These are phyloP conservation scores for Suillus tomentosus DNA, from an alignment of 768 basidiomycete species.

Conservation along the genomic window DNA sequence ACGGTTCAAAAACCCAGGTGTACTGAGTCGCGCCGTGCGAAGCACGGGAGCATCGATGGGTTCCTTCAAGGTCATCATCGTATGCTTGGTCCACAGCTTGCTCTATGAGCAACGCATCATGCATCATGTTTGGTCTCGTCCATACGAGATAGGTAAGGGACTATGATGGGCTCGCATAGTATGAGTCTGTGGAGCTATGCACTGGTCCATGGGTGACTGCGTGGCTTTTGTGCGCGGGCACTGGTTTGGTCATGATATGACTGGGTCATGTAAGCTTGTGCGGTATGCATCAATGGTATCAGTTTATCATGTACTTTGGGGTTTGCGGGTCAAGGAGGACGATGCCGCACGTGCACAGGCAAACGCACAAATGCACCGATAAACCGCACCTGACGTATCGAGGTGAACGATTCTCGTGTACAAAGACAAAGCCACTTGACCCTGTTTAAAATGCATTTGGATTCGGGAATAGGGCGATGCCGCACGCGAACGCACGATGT, in stretches of 20 bases:
- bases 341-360: background rate
- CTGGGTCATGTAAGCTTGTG: background rate
- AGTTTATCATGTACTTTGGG: background rate
- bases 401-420: conserved; percentile 9
- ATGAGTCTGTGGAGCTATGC: background rate
- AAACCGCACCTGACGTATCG: background rate
- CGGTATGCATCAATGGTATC: background rate
- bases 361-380: conserved; percentile 10
- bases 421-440: conserved; percentile 12
- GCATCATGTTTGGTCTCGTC: background rate
- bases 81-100: conserved; percentile 8
- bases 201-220: background rate
- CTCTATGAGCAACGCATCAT: background rate
- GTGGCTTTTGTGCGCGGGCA: background rate
- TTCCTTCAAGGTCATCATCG: background rate
- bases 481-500: background rate
- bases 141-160: too few relatives aligned
- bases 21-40: conserved; percentile 9
- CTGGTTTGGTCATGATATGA: background rate
- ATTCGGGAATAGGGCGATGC: background rate
- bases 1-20: background rate
- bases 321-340: background rate
- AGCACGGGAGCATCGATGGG: conserved; percentile 12
- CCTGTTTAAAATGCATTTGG: conserved; percentile 1
- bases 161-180: too few relatives aligned